phyloP scores from a whole-genome alignment of 345 rosid species.

The Gossypium mustelinum region DNA sequence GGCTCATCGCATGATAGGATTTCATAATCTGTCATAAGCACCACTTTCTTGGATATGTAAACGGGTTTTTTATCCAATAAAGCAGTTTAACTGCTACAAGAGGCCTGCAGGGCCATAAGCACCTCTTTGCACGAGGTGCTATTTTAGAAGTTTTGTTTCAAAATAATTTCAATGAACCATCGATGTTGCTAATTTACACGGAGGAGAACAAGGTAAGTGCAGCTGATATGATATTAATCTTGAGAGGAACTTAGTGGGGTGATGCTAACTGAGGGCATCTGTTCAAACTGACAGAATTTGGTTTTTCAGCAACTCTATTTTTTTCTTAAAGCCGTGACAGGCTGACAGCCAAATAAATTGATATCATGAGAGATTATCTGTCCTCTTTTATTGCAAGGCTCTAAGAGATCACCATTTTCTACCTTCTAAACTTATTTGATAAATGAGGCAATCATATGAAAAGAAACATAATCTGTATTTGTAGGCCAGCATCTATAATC shows the following conservation, averaged over 20 bases:
- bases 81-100: neutral
- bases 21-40: neutral
- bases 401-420: neutral
- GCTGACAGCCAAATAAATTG: neutral
- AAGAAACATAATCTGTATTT: neutral
- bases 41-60: neutral
- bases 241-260: neutral
- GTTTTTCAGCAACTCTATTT: neutral
- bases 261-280: neutral
- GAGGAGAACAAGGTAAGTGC: neutral
- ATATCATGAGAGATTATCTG: neutral
- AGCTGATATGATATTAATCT: neutral
- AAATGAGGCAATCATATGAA: neutral
- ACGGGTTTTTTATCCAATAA: neutral
- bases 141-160: neutral
- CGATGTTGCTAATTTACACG: neutral
- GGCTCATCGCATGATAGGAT: neutral
- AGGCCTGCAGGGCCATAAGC: neutral
- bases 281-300: neutral
- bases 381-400: neutral
- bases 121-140: neutral
- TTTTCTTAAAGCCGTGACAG: neutral
- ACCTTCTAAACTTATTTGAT: slow-evolving; percentile 2
- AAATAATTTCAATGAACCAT: neutral
- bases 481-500: neutral